A percentile compares a stretch with the other conserved stretches of the same genome.
phyloP scores from a whole-genome alignment of 23 red algal genomes.

The Gracilaria vermiculophylla region DNA sequence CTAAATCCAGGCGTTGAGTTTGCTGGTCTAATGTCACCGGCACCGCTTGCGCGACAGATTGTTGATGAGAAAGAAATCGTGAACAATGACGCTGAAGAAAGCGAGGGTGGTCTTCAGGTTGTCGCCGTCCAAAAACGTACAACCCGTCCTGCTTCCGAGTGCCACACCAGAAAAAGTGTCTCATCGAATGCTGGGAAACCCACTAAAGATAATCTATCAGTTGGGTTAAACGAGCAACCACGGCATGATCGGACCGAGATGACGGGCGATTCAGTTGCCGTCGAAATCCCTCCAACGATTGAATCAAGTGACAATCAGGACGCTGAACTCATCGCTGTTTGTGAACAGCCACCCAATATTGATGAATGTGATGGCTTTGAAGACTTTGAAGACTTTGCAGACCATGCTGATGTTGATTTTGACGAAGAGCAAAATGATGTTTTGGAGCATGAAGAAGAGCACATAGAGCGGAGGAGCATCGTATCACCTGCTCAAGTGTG shows the following conservation, averaged over 20 bases:
- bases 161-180: neutral
- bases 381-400: slow-evolving; percentile 4
- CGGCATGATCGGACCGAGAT: neutral
- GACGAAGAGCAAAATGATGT: neutral
- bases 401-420: neutral
- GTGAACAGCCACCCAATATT: neutral
- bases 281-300: neutral
- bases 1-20: neutral
- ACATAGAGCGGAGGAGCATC: neutral
- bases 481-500: neutral
- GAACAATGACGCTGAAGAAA: neutral
- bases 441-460: neutral
- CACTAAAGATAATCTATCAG: neutral
- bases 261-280: neutral
- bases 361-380: neutral
- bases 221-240: neutral
- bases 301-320: neutral
- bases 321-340: neutral
- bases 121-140: neutral
- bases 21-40: neutral
- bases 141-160: no score
- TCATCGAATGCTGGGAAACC: neutral
- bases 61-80: neutral
- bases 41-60: slow-evolving; percentile 1
- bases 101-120: neutral